These are phyloP conservation scores for Bothriochloa decipiens DNA, from an alignment of 176 grass and related monocot genomes.

Conservation along the genomic window DNA sequence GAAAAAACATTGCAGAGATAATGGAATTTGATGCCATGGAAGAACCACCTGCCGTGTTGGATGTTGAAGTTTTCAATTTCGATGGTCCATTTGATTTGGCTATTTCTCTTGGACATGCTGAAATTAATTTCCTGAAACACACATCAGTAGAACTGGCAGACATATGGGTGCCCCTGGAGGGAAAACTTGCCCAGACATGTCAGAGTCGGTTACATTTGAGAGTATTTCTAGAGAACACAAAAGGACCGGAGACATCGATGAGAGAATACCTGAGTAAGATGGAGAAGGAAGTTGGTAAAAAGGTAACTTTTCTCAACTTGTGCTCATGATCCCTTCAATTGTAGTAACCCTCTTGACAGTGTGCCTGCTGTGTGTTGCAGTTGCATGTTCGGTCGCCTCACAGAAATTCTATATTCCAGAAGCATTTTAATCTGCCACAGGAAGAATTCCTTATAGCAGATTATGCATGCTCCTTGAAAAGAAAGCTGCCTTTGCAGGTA, in stretches of 20 bases:
- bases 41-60: conserved; percentile 80
- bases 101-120: conserved; percentile 72
- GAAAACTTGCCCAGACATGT: conserved; percentile 69
- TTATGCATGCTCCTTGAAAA: conserved; percentile 80
- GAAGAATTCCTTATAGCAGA: conserved; percentile 97
- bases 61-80: conserved; percentile 85
- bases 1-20: conserved; percentile 56
- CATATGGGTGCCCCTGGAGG: conserved; percentile 79
- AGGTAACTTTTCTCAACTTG: conserved; percentile 48
- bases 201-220: conserved; percentile 75
- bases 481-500: conserved; percentile 76
- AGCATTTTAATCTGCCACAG: conserved; percentile 69
- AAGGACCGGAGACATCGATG: conserved; percentile 66
- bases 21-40: conserved; percentile 90
- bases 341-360: conserved; percentile 27
- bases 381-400: conserved; percentile 70
- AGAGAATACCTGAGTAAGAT: conserved; percentile 78
- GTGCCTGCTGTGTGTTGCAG: conserved; percentile 34
- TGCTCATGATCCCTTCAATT: neutral
- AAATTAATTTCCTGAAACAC: conserved; percentile 86
- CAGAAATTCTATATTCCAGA: conserved; percentile 84
- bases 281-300: conserved; percentile 94
- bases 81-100: conserved; percentile 77
- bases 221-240: conserved; percentile 82
- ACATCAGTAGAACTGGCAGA: conserved; percentile 67